Base-by-base conservation (phyloP, 345 rosid species). In the Abelmoschus esculentus region DNA sequence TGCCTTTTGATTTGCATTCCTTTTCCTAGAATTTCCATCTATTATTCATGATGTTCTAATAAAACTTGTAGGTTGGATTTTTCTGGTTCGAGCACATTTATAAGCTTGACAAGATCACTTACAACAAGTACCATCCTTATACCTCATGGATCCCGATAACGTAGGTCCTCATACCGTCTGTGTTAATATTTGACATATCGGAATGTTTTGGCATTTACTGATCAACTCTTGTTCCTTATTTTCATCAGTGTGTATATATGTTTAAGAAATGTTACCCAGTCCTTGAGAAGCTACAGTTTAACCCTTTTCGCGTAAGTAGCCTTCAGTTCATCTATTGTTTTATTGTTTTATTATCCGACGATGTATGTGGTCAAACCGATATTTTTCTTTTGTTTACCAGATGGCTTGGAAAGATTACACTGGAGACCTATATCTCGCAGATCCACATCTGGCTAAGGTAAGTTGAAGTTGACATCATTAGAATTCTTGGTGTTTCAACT, bases 391-490 rank as follows among this genome's bases (percentile, higher is more conserved):
- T 12, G 17, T 76, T 74, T 69, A 50, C 75, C 69, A 95, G 98
- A 75, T 95, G 99, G 99, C 99, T 95, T 10, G 98, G 98, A 71
- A 95, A 90, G 85, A 65, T 95, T 63, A 91, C 96, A 36, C 70
- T 95, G 88, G 96, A 95, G 78, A 95, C 99, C 5, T 95, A 95
- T 77, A 91, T 95, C 81, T 91, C 96, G 2, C 99, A 95, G 61
- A 89, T 95, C 76, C 99, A 91, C 77, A 95, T 95, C 84, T 95
- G 97, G 99, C 82, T 95, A 79, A 95, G 99, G 99, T 91, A 84
- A 69, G 80, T 60, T 67, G 70, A 56, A 66, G 66, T 32, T 70
- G 70, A 32, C 61, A 12, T 46, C 32, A 12, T 17, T 3, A 29
- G 44, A 44, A 57, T 67, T 17, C 12, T 56, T 70, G 34, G 59